A percentile compares a stretch with the other conserved stretches of the same genome.
phyloP scores from a whole-genome alignment of 1,284 basidiomycete species.

The Ceraceosorus guamensis region DNA sequence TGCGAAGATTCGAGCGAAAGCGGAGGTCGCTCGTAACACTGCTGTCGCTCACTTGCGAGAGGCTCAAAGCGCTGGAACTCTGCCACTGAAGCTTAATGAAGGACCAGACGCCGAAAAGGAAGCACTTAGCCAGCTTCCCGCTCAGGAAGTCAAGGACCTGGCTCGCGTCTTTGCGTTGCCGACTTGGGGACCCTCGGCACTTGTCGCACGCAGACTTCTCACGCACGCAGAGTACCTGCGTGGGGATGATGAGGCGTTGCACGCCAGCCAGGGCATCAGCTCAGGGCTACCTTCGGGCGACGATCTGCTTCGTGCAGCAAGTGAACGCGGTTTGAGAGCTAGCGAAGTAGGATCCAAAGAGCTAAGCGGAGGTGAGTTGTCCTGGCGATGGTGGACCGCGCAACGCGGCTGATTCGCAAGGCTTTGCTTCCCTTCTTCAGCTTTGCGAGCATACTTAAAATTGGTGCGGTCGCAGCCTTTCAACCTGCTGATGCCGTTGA shows the following conservation, averaged over 20 bases:
- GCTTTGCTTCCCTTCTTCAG: conserved; percentile 9
- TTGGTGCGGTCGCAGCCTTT: conserved; percentile 9
- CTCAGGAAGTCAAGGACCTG: not conserved
- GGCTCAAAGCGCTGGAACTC: conserved; percentile 6
- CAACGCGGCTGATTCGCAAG: conserved; percentile 1
- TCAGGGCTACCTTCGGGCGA: not conserved
- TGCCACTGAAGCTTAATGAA: conserved; percentile 6
- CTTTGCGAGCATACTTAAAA: conserved; percentile 3
- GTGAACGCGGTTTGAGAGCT: conserved; percentile 17
- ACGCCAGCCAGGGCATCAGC: conserved; percentile 1
- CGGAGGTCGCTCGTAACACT: conserved; percentile 29
- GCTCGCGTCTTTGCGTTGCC: conserved; percentile 4
- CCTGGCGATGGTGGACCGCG: not conserved
- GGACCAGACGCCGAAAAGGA: not conserved
- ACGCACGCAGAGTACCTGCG: conserved; percentile 28
- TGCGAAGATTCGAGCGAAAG: conserved; percentile 43
- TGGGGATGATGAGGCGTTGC: conserved; percentile 27
- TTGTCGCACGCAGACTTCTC: conserved; percentile 4
- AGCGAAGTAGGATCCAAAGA: conserved; percentile 29
- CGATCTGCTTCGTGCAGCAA: not conserved
- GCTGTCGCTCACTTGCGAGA: conserved; percentile 18
- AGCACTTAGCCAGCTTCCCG: conserved; percentile 3
- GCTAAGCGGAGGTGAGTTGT: conserved; percentile 19
- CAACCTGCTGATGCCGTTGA: conserved; percentile 16
- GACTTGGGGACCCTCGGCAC: conserved; percentile 10